Conservation (phyloP, 345 rosid species). For the Turritis glabra region DNA sequence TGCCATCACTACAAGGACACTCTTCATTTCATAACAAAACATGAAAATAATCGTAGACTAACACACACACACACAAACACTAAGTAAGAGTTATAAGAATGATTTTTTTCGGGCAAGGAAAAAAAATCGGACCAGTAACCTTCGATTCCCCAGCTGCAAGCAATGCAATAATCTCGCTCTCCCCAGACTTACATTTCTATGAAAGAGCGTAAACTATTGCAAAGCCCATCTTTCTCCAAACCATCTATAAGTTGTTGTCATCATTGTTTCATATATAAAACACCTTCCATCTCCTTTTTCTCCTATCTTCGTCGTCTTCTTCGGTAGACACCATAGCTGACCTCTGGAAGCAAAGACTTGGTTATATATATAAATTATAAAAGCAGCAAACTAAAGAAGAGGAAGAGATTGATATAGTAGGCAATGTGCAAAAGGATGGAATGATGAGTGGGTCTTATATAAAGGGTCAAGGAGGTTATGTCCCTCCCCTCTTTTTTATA, state of each 20-base stretch:
- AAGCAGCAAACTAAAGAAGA: slow-evolving; percentile 9
- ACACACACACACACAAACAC: slow-evolving; percentile 5
- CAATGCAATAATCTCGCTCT: slow-evolving; percentile 45
- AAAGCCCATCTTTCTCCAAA: slow-evolving; percentile 29
- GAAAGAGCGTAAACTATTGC: slow-evolving; percentile 43
- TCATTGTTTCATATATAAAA: slow-evolving; percentile 16
- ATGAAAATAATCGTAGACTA: not conserved
- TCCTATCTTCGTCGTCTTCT: slow-evolving; percentile 26
- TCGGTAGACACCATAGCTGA: slow-evolving; percentile 33
- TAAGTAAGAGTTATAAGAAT: slow-evolving; percentile 31
- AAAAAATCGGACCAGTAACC: slow-evolving; percentile 45
- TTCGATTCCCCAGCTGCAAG: slow-evolving; percentile 40
- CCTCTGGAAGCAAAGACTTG: slow-evolving; percentile 9
- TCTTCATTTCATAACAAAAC: not conserved
- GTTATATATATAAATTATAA: not conserved
- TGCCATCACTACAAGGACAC: slow-evolving; percentile 13
- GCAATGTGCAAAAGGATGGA: slow-evolving; percentile 35
- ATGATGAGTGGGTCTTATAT: slow-evolving; percentile 42
- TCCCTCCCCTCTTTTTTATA: slow-evolving; percentile 9
- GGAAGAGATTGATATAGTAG: not conserved
- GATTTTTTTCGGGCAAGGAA: slow-evolving; percentile 40
- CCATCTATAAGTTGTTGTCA: not conserved
- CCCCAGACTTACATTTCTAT: slow-evolving; percentile 36
- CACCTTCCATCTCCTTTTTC: slow-evolving; percentile 7
- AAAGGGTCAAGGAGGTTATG: slow-evolving; percentile 37